phyloP scores from a whole-genome alignment of 2,329 filamentous ascomycete species.

The Beauveria varroae region DNA sequence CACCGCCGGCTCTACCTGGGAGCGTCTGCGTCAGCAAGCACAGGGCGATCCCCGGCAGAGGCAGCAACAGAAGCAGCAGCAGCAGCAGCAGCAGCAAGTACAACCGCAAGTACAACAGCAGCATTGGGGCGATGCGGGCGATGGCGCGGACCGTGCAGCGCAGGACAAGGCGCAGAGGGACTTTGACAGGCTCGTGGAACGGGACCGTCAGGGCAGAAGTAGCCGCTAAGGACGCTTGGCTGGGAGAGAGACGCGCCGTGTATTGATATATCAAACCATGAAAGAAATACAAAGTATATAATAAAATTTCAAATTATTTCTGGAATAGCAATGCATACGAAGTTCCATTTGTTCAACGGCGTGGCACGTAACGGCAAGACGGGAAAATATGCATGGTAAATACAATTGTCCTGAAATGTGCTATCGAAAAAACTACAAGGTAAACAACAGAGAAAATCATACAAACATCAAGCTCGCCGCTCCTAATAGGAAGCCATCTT shows the following conservation, averaged over 20 bases:
- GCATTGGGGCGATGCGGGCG: slow-evolving; percentile 19
- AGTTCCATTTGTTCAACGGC: neutral
- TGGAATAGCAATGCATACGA: neutral
- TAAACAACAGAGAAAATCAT: neutral
- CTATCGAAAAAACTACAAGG: neutral
- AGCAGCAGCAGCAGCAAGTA: neutral
- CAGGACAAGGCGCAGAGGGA: slow-evolving; percentile 42
- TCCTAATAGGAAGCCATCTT: neutral
- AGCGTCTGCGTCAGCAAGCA: slow-evolving; percentile 34
- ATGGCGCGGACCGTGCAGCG: slow-evolving; percentile 30
- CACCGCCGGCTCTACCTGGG: slow-evolving; percentile 33
- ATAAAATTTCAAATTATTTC: neutral
- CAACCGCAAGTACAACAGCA: neutral
- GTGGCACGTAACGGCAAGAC: neutral
- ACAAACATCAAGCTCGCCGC: neutral
- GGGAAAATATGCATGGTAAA: neutral
- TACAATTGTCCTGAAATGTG: neutral
- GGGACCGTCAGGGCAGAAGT: slow-evolving; percentile 30
- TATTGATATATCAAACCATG: neutral
- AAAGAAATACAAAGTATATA: neutral
- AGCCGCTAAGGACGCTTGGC: no score
- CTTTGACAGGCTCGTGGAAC: slow-evolving; percentile 42
- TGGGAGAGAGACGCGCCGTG: neutral
- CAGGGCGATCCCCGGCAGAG: neutral
- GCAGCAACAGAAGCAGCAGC: slow-evolving; percentile 15